Percentiles rank a stretch among this genome's conserved stretches.
These are phyloP conservation scores for Leucocoprinus birnbaumii DNA, from an alignment of 768 basidiomycete genomes.

Conservation along the genomic window DNA sequence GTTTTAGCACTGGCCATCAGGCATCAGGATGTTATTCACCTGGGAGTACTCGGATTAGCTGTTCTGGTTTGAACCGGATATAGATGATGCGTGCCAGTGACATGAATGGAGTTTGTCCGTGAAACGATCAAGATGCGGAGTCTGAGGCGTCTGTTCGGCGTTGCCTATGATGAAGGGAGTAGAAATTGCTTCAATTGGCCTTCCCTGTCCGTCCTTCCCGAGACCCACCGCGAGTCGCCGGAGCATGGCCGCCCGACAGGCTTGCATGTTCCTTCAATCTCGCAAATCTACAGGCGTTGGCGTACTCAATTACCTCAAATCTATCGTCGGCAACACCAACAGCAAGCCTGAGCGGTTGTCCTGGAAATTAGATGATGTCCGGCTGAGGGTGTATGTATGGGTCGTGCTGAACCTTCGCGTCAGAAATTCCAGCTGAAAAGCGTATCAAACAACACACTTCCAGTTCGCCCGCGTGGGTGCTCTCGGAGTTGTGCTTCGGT, in stretches of 20 bases:
- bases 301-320: no score
- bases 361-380: no score
- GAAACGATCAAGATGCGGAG: constrained; percentile 12
- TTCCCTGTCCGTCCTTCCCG: neutral
- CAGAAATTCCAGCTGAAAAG: neutral
- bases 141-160: neutral
- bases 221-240: neutral
- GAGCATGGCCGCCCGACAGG: neutral
- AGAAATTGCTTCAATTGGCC: neutral
- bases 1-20: constrained; percentile 6
- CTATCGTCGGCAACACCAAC: no score
- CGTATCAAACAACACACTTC: neutral
- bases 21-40: neutral
- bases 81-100: constrained; percentile 6
- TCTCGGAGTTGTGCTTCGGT: neutral
- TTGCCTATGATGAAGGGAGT: neutral
- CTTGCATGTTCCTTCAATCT: no score
- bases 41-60: constrained; percentile 9
- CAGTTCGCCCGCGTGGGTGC: neutral
- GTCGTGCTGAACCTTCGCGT: no score
- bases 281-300: no score
- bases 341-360: no score
- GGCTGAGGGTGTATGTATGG: neutral
- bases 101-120: constrained; percentile 10
- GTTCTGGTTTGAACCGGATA: constrained; percentile 2